These are phyloP conservation scores for Sporisorium iseilematis-ciliati DNA, from an alignment of 1,284 basidiomycete species.

Conservation along the genomic window DNA sequence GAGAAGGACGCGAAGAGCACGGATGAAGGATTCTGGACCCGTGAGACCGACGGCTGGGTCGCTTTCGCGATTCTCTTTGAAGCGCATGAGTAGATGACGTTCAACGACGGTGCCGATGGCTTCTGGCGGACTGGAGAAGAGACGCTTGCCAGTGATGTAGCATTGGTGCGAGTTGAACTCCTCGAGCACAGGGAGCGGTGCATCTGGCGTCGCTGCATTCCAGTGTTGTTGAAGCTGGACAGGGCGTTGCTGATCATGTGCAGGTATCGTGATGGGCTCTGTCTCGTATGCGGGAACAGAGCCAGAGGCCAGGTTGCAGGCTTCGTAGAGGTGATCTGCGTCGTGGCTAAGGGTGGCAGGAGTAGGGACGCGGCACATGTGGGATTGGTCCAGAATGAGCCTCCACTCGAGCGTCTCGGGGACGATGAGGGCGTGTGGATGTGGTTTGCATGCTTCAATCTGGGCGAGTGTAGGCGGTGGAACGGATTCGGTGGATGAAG, in stretches of 20 bases:
- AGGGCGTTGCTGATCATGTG: constrained; percentile 21
- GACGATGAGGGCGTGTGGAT: constrained; percentile 48
- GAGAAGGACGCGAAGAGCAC: constrained; percentile 37
- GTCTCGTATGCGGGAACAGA: constrained; percentile 44
- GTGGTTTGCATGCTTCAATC: constrained; percentile 41
- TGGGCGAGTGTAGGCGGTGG: constrained; percentile 14
- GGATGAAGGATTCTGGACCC: constrained; percentile 37
- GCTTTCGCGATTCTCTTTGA: constrained; percentile 34
- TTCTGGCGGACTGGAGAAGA: constrained; percentile 45
- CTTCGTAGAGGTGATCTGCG: constrained; percentile 32
- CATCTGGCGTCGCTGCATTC: constrained; percentile 10
- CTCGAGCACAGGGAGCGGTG: constrained; percentile 22
- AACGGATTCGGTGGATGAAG: not conserved
- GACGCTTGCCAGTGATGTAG: constrained; percentile 31
- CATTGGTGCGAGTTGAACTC: constrained; percentile 48
- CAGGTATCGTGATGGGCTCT: constrained; percentile 24
- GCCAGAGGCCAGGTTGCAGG: constrained; percentile 24
- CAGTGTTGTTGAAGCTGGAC: constrained; percentile 25
- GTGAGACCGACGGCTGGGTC: constrained; percentile 42
- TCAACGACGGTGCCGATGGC: constrained; percentile 40
- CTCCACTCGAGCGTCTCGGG: constrained; percentile 57
- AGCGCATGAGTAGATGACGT: constrained; percentile 24
- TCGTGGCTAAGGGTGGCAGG: not conserved
- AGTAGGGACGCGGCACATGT: constrained; percentile 12
- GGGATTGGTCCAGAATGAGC: constrained; percentile 30